Base-by-base conservation (phyloP, 2,329 filamentous ascomycete genomes). In the Sporothrix sp. region DNA sequence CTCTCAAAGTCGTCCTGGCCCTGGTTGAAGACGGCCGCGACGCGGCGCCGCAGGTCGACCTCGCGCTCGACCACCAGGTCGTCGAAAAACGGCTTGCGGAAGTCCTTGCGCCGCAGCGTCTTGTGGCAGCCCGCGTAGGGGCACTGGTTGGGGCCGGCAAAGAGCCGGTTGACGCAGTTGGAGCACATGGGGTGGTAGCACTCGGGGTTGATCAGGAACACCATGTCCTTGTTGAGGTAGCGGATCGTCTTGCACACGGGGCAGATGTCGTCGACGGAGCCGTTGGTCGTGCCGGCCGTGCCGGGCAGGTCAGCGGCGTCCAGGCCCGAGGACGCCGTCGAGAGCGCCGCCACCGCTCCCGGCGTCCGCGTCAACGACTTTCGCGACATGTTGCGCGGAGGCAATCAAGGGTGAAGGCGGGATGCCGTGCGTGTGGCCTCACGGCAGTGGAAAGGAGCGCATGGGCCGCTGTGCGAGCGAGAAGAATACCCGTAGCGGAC, bases 131-230 rank as follows among this genome's bases (percentile, higher is more conserved):
- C 86, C 0, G 87, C 87, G 52, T 96, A 87, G 1, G 93, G 93
- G 64, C 94, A 98, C 55, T 89, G 86, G 51, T 89, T 87, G 1
- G 93, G 93, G 0, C 93, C 93, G 32, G 85, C 85, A 75, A 97
- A 98, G 60, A 97, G 87, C 51, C 91, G 85, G 67, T 91, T 86
- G 37, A 97, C 90, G 71, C 93, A 98, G 52, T 87, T 90, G 66
- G 88, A 85, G 74, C 93, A 98, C 87, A 98, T 97, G 59, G 88
- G 88, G 74, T 98, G 93, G 74, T 98, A 98, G 78, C 93, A 98
- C 74, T 95, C 89, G 8, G 91, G 88, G 66, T 97, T 96, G 71
- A 98, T 90, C 60, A 93, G 85, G 70, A 98, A 97, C 57, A 84
- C 79, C 79, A 98, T 90, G 70, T 89, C 84, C 54, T 82, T 83